Conservation (phyloP, 23 red algal genomes). For the Gracilariopsis chorda region DNA sequence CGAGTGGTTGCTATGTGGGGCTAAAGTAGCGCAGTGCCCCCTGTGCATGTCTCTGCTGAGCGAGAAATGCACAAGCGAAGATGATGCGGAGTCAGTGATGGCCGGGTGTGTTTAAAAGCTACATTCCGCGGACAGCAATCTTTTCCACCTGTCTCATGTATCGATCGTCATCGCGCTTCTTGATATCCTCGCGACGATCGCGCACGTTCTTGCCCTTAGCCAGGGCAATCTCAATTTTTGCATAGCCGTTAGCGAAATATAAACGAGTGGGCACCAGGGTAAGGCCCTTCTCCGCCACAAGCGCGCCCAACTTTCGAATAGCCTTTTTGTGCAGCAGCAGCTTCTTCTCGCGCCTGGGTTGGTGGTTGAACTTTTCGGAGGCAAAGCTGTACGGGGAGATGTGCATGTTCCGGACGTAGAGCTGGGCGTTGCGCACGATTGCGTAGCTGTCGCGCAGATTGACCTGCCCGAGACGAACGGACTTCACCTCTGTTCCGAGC, state of each 20-base stretch:
- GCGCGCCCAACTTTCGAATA: slow-evolving; percentile 73
- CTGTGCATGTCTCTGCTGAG: neutral
- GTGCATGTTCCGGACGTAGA: slow-evolving; percentile 82
- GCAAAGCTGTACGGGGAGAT: slow-evolving; percentile 55
- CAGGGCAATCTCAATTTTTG: slow-evolving; percentile 84
- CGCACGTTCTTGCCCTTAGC: slow-evolving; percentile 74
- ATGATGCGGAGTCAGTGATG: neutral
- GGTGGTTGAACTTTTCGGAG: slow-evolving; percentile 79
- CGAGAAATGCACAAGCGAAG: neutral
- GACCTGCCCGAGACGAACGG: slow-evolving; percentile 74
- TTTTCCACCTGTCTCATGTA: slow-evolving; percentile 71
- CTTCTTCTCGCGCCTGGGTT: slow-evolving; percentile 58
- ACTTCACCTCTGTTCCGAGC: slow-evolving; percentile 88
- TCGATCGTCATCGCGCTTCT: slow-evolving; percentile 77
- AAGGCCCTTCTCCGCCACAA: slow-evolving; percentile 64
- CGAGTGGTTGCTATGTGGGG: neutral
- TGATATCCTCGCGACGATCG: slow-evolving; percentile 79
- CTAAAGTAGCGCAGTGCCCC: neutral
- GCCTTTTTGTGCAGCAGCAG: slow-evolving; percentile 87
- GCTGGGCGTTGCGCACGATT: slow-evolving; percentile 49
- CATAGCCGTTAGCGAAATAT: slow-evolving; percentile 75
- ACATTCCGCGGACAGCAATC: neutral
- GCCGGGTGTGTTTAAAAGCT: neutral
- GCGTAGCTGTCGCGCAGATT: slow-evolving; percentile 89
- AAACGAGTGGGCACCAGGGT: slow-evolving; percentile 79